Evolutionary conservation across 345 rosid species (phyloP).

Genomic region (Punica granatum): DNA sequence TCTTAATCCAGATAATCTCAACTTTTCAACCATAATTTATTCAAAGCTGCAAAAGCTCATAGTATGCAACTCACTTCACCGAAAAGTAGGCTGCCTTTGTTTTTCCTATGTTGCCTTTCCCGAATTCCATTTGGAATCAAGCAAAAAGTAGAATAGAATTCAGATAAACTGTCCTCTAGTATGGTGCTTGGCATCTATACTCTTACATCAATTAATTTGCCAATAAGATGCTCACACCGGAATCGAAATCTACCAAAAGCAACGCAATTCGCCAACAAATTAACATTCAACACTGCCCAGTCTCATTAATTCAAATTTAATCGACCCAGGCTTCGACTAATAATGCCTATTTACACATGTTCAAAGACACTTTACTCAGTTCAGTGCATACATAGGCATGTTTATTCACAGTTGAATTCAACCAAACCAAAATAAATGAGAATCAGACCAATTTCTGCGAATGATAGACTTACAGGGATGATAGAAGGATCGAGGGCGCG

Average conservation of each 20-base stretch:
- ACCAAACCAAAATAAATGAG: neutral
- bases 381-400: neutral
- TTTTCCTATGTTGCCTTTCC: neutral
- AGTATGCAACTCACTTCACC: neutral
- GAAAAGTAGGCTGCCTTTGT: no score
- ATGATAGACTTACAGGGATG: conserved; percentile 52
- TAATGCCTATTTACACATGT: neutral
- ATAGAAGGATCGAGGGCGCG: conserved; percentile 60
- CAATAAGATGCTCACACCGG: no score
- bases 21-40: neutral
- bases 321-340: no score
- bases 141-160: neutral
- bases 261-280: no score
- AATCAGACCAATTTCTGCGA: neutral
- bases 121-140: conserved; percentile 1
- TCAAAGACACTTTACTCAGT: neutral
- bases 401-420: neutral
- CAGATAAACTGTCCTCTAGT: no score
- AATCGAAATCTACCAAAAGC: no score
- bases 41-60: neutral
- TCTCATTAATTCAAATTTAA: neutral
- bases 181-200: neutral
- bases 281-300: neutral
- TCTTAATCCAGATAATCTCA: neutral
- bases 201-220: neutral